Evolutionary conservation across 1,139 yeast genomes (phyloP).

Genomic region (Pneumocystis murina): DNA sequence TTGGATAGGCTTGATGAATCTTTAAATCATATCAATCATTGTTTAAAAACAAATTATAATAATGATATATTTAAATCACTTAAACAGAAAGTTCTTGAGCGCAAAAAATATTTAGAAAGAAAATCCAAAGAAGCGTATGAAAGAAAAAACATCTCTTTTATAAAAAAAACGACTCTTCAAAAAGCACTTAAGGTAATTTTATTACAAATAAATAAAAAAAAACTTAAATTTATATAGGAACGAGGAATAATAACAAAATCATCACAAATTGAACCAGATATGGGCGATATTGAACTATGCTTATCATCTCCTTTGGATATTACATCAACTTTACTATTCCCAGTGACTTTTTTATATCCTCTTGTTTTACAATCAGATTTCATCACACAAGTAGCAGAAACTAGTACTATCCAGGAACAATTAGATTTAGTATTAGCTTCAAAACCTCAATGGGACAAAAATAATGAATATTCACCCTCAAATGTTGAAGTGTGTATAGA

Average conservation of each 20-base stretch:
- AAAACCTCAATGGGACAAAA: constrained; percentile 58
- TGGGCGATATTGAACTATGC: constrained; percentile 25
- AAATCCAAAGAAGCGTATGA: constrained; percentile 22
- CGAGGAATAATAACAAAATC: constrained; percentile 4
- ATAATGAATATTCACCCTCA: constrained; percentile 38
- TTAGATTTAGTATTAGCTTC: constrained; percentile 37
- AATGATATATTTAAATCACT: constrained; percentile 27
- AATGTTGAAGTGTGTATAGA: constrained; percentile 66
- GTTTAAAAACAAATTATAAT: constrained; percentile 40
- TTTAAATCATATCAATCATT: constrained; percentile 48
- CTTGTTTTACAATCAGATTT: constrained; percentile 74
- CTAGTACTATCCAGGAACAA: constrained; percentile 34
- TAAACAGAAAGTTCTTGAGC: constrained; percentile 25
- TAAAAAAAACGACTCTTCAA: constrained; percentile 16
- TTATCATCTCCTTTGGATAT: constrained; percentile 61
- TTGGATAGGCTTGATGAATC: constrained; percentile 64
- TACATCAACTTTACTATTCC: constrained; percentile 64
- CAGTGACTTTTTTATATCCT: constrained; percentile 72
- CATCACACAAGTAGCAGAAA: constrained; percentile 57
- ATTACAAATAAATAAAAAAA: not conserved
- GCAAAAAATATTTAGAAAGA: constrained; percentile 17
- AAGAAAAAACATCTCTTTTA: constrained; percentile 22
- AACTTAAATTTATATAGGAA: constrained; percentile 4
- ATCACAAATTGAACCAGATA: constrained; percentile 11
- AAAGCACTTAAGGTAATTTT: not conserved